Evolutionary conservation across 208 protist species (phyloP), one percentile per base, ranked within the genome.

Genomic region (Leishmania mexicana): DNA sequence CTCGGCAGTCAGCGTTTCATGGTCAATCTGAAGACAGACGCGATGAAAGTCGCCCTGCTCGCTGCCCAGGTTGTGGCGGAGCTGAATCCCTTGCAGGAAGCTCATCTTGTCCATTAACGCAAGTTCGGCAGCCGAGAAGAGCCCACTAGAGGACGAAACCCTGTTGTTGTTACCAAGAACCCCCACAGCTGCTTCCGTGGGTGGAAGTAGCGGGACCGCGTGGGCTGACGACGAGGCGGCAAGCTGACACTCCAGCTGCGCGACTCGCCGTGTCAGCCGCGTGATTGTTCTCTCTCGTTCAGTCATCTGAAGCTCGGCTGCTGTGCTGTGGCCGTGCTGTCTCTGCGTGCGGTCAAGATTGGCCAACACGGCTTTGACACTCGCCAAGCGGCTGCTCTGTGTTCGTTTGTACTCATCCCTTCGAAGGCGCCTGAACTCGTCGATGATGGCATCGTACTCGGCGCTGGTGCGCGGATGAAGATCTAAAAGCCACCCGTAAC

Each of bases 401-500:
- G 3, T 58, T 38, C 40, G 78, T 10, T 31, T 70, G 45, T 47
- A 78, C 57, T 51, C 78, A 45, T 76, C 53, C 35, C 58, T 84
- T 57, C 86, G 81, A 21, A 73, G 68, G 7, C 79, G 75, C 81
- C 90, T 93, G 68, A 80, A 87, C 67, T 91, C 75, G 57, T 71
- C 65, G 74, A 93, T 92, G 51, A 93, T 84, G 31, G 79, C 83
- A 4, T 87, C 80, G 85, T 93, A 95, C 38, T 89, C 89, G 19
- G 84, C 81, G 38, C 62, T 54, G 31, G 85, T 83, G 31, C 89
- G 85, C 0, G 88, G 82, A 35, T 83, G 76, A 64, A 89, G 71
- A 75, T 95, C 90, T 57, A 94, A 78, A 49, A 92, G 81, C 93
- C 94, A 96, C 19, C 93, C 94, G 81, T 92, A 93, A 70, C 93